These are phyloP conservation scores for Trametes cinnabarina DNA, from an alignment of 768 basidiomycete genomes.

Conservation along the genomic window DNA sequence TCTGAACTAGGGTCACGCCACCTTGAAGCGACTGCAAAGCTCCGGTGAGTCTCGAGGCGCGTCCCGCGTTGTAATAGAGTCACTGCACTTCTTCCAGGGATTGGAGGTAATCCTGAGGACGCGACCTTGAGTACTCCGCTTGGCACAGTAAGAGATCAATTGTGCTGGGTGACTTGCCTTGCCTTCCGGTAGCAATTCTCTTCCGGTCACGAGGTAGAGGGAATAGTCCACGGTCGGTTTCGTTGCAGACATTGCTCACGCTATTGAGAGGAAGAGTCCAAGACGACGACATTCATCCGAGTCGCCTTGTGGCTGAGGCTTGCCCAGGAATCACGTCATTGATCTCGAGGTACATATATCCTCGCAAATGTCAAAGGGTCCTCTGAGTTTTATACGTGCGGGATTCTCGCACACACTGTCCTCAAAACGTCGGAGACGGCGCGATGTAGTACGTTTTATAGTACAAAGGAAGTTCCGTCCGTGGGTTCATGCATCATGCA, in stretches of 20 bases:
- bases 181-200: constrained; percentile 70
- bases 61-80: not conserved
- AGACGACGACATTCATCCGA: too few relatives aligned
- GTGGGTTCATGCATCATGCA: too few relatives aligned
- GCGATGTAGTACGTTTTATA: too few relatives aligned
- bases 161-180: constrained; percentile 61
- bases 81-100: constrained; percentile 67
- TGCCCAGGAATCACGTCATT: not conserved
- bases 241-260: not conserved
- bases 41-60: not conserved
- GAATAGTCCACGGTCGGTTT: constrained; percentile 52
- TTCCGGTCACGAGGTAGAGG: constrained; percentile 85
- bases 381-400: too few relatives aligned
- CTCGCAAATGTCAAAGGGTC: too few relatives aligned
- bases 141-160: too few relatives aligned
- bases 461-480: too few relatives aligned
- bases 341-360: not conserved
- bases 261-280: not conserved
- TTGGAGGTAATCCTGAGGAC: constrained; percentile 59
- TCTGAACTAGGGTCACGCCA: constrained; percentile 87
- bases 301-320: too few relatives aligned
- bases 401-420: too few relatives aligned
- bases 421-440: too few relatives aligned
- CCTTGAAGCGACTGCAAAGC: constrained; percentile 66
- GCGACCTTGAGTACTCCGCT: too few relatives aligned